Conservation (phyloP, 768 basidiomycete species). For the Serpula lacrymans region DNA sequence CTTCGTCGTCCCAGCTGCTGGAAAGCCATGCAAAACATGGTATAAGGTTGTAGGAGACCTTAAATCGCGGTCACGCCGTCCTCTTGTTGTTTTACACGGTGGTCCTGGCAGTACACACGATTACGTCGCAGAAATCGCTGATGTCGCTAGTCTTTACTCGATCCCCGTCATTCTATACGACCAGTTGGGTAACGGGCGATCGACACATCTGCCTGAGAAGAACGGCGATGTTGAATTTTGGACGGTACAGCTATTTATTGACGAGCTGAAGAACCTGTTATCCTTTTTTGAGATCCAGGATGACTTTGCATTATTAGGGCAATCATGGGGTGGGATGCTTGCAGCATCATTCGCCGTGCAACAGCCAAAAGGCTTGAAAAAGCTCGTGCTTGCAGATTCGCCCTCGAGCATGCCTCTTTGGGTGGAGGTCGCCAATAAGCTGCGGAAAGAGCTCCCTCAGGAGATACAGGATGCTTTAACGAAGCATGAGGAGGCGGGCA, state of each 20-base stretch:
- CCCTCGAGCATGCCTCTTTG: slow-evolving; percentile 45
- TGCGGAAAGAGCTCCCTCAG: slow-evolving; percentile 37
- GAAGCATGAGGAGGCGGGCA: slow-evolving; percentile 44
- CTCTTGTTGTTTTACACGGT: slow-evolving; percentile 52
- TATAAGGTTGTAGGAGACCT: slow-evolving; percentile 49
- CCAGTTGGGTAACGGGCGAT: slow-evolving; percentile 52
- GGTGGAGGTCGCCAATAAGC: slow-evolving; percentile 27
- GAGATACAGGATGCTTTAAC: slow-evolving; percentile 36
- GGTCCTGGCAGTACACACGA: slow-evolving; percentile 48
- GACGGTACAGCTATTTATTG: slow-evolving; percentile 47
- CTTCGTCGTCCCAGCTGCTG: slow-evolving; percentile 23
- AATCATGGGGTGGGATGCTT: slow-evolving; percentile 46
- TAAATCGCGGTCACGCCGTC: slow-evolving; percentile 25
- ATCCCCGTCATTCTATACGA: slow-evolving; percentile 56
- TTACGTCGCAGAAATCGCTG: slow-evolving; percentile 37
- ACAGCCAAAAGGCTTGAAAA: slow-evolving; percentile 43
- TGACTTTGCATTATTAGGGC: slow-evolving; percentile 40
- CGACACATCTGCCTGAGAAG: slow-evolving; percentile 52
- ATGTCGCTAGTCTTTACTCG: slow-evolving; percentile 30
- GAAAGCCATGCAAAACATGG: slow-evolving; percentile 42
- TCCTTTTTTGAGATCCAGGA: slow-evolving; percentile 41
- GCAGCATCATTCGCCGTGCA: slow-evolving; percentile 29
- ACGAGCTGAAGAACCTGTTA: slow-evolving; percentile 48
- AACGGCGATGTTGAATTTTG: slow-evolving; percentile 41
- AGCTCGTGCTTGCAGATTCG: slow-evolving; percentile 43